These are phyloP conservation scores for Triangularia setosa DNA, from an alignment of 2,329 filamentous ascomycete genomes.

Conservation along the genomic window DNA sequence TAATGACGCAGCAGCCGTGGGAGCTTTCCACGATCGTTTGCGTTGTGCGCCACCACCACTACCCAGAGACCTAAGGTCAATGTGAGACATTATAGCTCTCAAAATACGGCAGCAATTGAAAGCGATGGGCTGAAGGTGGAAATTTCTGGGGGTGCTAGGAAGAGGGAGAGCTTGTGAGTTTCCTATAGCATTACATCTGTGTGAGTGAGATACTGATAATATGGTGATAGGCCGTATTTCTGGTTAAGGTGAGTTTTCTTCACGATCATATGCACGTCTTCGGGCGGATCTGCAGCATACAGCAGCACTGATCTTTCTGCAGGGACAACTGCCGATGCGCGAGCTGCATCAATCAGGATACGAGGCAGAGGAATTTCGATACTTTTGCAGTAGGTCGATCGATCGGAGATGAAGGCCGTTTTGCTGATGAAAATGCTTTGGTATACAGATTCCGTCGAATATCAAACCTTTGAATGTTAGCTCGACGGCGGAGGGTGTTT, in stretches of 20 bases:
- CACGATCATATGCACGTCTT: not conserved
- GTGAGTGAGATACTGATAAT: not conserved
- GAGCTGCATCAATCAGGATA: conserved; percentile 64
- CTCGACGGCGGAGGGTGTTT: conserved; percentile 12
- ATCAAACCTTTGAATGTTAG: conserved; percentile 35
- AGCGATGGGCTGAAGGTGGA: not conserved
- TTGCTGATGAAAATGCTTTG: not conserved
- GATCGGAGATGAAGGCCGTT: not conserved
- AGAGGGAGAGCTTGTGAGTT: not conserved
- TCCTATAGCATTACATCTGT: not conserved
- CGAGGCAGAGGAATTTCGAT: conserved; percentile 64
- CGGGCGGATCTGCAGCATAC: not conserved
- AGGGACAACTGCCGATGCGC: conserved; percentile 71
- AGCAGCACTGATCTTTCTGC: not conserved
- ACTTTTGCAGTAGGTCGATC: conserved; percentile 57
- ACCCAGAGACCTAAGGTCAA: not conserved
- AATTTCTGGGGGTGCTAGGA: not conserved
- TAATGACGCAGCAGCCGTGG: not conserved
- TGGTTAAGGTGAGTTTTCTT: conserved; percentile 24
- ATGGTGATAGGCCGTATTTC: conserved; percentile 5
- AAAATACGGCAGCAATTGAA: not conserved
- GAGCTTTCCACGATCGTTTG: not conserved
- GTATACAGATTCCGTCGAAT: conserved; percentile 43
- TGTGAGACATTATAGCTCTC: not conserved
- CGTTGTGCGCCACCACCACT: not conserved